These are phyloP conservation scores for Spinacia oleracea DNA, from an alignment of 179 eudicot species.

Conservation along the genomic window DNA sequence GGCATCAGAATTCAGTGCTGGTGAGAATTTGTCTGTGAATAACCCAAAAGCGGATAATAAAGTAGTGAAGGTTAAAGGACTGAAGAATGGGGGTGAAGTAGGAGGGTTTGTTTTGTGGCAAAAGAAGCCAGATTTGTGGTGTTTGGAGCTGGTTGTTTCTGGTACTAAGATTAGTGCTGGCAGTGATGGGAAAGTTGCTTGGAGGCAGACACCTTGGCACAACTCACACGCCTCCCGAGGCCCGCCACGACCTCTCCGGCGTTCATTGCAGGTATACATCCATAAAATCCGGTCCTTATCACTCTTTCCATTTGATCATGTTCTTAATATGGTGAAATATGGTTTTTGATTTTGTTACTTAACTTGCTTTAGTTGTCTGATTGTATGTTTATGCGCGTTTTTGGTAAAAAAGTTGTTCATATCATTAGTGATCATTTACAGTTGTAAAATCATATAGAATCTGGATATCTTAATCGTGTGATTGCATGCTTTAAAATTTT, in stretches of 20 bases:
- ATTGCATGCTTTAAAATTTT: not conserved
- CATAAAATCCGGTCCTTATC: not conserved
- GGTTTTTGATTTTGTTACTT: not conserved
- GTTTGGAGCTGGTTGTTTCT: constrained; percentile 78
- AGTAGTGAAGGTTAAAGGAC: constrained; percentile 56
- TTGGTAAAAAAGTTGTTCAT: not conserved
- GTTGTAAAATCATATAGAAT: not conserved
- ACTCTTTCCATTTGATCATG: not conserved
- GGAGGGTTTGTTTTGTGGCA: constrained; percentile 95
- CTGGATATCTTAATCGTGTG: not conserved
- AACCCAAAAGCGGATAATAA: constrained; percentile 31
- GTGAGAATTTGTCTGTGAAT: constrained; percentile 41
- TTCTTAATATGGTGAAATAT: not conserved
- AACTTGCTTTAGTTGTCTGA: not conserved
- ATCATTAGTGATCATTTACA: not conserved
- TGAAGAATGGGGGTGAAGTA: constrained; percentile 55
- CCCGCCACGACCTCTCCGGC: constrained; percentile 86
- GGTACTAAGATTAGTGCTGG: constrained; percentile 90
- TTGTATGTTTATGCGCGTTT: not conserved
- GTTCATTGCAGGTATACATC: constrained; percentile 71
- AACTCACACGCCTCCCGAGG: constrained; percentile 87
- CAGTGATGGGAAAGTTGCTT: constrained; percentile 90
- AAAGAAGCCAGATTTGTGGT: constrained; percentile 81
- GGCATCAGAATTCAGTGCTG: constrained; percentile 63
- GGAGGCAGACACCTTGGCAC: constrained; percentile 97